Base-by-base conservation (phyloP, 2,329 filamentous ascomycete genomes). In the Claviceps digitariae region DNA sequence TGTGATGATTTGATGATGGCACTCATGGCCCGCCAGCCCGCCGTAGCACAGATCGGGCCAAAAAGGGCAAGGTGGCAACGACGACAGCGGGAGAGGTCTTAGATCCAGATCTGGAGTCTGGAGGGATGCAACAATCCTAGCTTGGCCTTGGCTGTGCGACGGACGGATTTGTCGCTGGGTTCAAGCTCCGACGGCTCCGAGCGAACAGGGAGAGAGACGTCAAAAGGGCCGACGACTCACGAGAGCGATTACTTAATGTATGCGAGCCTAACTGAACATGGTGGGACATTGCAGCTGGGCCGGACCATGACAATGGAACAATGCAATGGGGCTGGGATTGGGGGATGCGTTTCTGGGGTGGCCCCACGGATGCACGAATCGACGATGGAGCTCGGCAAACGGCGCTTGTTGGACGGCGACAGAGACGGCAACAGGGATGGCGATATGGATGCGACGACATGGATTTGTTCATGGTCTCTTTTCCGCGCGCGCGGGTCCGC, bases 31-130 rank as follows among this genome's bases (percentile, higher is more conserved):
- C 34, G 34, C 21, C 25, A 7, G 34, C 34, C 34, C 15, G 15
- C 47, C 29, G 50, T 51, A 43, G 29, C 41, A 51, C 50, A 51
- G 41, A 51, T 51, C 41, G 41, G 31, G 15, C 29, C 50, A 36
- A 38, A 29, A 38, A 23, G 29, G 41, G 29, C 41, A 51, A 36
- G 50, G 41, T 17, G 50, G 17, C 48, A 50, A 50, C 23, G n/a
- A 20, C 48, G 36, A 43, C 50, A 25, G 40, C 29, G 50, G 41
- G 27, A 46, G 20, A 34, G 41, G 50, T 51, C 50, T 51, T 40
- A 51, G 50, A 51, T 51, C 29, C 29, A 46, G 41, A 46, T 46
- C 20, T 45, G 41, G 41, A 51, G 27, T 46, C 20, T 45, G 41
- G 41, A 51, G 27, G 41, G 41, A 51, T 27, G 50, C 29, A n/a